Conservation (phyloP, 2,329 filamentous ascomycete species). For the Verticillium zaregamsianum region DNA sequence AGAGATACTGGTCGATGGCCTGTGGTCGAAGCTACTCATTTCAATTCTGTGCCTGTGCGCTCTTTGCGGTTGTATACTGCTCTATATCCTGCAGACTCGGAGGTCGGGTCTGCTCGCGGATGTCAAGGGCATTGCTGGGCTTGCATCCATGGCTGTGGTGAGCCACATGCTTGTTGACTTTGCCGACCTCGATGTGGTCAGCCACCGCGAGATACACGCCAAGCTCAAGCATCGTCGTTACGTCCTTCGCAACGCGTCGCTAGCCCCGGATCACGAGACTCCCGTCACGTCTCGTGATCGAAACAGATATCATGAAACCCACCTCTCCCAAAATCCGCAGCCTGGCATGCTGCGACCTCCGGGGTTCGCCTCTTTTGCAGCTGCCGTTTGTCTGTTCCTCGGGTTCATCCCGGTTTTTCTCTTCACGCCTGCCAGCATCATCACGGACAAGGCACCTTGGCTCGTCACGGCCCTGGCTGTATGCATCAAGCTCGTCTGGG, state of each 20-base stretch:
- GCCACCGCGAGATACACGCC: conserved; percentile 62
- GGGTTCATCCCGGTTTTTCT: conserved; percentile 57
- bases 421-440: conserved; percentile 49
- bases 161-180: conserved; percentile 73
- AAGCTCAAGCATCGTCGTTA: conserved; percentile 64
- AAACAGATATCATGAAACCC: conserved; percentile 43
- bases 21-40: conserved; percentile 60
- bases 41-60: conserved; percentile 53
- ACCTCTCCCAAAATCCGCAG: conserved; percentile 58
- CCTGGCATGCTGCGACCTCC: conserved; percentile 62
- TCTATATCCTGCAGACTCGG: conserved; percentile 57
- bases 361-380: conserved; percentile 58
- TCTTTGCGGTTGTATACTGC: conserved; percentile 49
- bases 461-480: conserved; percentile 63
- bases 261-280: conserved; percentile 59
- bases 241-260: conserved; percentile 64
- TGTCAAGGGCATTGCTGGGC: conserved; percentile 68
- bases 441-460: conserved; percentile 62
- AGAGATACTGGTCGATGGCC: conserved; percentile 48
- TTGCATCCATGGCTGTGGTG: conserved; percentile 71
- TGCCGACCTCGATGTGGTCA: conserved; percentile 64
- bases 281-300: conserved; percentile 33
- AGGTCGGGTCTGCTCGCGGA: conserved; percentile 64
- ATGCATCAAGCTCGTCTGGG: conserved; percentile 64
- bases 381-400: conserved; percentile 51